Percentiles rank a stretch among this genome's conserved stretches.
These are phyloP conservation scores for Mycosarcoma maydis DNA, from an alignment of 1,284 basidiomycete species.

Conservation along the genomic window DNA sequence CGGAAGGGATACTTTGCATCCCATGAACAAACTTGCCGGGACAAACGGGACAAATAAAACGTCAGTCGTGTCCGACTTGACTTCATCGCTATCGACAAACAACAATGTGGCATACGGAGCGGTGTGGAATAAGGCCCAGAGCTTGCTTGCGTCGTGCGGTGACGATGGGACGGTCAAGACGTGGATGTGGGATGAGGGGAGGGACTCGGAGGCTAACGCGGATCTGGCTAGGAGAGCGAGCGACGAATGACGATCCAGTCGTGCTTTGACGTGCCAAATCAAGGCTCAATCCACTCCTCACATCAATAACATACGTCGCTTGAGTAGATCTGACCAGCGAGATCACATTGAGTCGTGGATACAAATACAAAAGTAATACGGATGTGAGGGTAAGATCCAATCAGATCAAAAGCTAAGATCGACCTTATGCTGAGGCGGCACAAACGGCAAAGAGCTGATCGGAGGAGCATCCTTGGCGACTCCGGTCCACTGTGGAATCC, in stretches of 20 bases:
- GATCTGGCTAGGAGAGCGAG: conserved; percentile 24
- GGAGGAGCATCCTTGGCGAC: conserved; percentile 31
- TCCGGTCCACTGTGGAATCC: conserved; percentile 55
- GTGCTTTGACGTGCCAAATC: no score
- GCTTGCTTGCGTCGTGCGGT: conserved; percentile 67
- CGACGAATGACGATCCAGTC: conserved; percentile 7
- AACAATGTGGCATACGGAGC: conserved; percentile 68
- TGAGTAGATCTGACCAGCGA: no score
- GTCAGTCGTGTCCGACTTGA: conserved; percentile 26
- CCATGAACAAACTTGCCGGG: not conserved
- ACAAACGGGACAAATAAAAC: not conserved
- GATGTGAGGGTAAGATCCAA: no score
- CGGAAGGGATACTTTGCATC: conserved; percentile 31
- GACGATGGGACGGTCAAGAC: conserved; percentile 69
- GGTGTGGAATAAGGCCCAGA: conserved; percentile 68
- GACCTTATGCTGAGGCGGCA: conserved; percentile 15
- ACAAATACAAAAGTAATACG: conserved; percentile 44
- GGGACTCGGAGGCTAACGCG: conserved; percentile 30
- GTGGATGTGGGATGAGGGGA: conserved; percentile 66
- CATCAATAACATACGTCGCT: no score
- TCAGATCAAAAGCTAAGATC: conserved; percentile 29
- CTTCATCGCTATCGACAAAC: conserved; percentile 34
- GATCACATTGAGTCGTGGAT: no score
- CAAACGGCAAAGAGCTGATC: conserved; percentile 27
- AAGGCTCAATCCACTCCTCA: no score